A percentile compares a stretch with the other conserved stretches of the same genome.
Evolutionary conservation across 2,329 filamentous ascomycete species (phyloP).

Genomic region (Colletotrichum acutatum): DNA sequence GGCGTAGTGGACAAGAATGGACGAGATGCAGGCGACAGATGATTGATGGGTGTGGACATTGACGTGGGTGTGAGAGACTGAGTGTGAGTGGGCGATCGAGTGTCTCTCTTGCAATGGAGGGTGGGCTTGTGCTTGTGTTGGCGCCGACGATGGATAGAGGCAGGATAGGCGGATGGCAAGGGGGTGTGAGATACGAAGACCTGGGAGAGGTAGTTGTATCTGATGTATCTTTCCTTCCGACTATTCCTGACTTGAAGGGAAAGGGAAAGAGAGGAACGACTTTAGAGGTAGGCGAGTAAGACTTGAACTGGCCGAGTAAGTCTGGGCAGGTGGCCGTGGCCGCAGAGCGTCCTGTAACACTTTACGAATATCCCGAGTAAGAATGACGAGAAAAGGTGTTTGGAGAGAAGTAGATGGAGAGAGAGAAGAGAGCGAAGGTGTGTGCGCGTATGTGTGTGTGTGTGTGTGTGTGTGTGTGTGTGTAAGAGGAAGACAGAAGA

Average conservation of each 20-base stretch:
- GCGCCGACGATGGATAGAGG: constrained; percentile 25
- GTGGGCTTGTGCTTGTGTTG: constrained; percentile 27
- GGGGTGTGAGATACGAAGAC: constrained; percentile 1
- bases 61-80: constrained; percentile 24
- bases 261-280: neutral
- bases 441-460: neutral
- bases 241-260: neutral
- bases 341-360: constrained; percentile 1
- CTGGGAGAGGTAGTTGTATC: constrained; percentile 31
- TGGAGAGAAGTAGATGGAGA: neutral
- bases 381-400: neutral
- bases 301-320: constrained; percentile 10
- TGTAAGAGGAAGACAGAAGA: neutral
- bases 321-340: neutral
- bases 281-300: neutral
- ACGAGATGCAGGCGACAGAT: constrained; percentile 32
- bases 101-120: constrained; percentile 31
- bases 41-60: constrained; percentile 21
- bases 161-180: constrained; percentile 7
- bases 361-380: constrained; percentile 1
- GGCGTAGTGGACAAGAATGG: constrained; percentile 18
- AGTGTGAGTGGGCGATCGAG: constrained; percentile 25
- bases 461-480: neutral
- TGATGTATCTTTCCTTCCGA: constrained; percentile 4
- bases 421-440: neutral